phyloP scores from a whole-genome alignment of 1,139 yeast genomes.

The Saccharomyces pastorianus region DNA sequence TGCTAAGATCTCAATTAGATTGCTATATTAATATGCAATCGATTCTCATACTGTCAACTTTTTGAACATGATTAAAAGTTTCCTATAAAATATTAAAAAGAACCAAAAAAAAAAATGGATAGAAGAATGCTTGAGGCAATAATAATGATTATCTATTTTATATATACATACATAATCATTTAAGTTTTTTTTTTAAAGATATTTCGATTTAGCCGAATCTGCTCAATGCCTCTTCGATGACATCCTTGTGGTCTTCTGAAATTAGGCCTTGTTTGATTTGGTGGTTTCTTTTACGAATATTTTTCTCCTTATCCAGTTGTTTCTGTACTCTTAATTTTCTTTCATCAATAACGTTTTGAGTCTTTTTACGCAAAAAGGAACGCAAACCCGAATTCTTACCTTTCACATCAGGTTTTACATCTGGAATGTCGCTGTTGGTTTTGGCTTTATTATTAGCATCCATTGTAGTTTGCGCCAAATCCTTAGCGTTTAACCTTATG shows the following conservation, averaged over 20 bases:
- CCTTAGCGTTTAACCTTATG: constrained; percentile 57
- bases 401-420: constrained; percentile 54
- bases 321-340: constrained; percentile 76
- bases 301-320: constrained; percentile 67
- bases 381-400: constrained; percentile 82
- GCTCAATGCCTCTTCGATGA: constrained; percentile 30
- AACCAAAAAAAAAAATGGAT: background rate
- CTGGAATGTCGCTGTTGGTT: constrained; percentile 37
- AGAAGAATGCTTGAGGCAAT: background rate
- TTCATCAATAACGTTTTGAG: constrained; percentile 79
- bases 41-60: background rate
- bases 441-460: constrained; percentile 34
- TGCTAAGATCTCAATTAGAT: constrained; percentile 83
- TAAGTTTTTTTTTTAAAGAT: background rate
- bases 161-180: background rate
- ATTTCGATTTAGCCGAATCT: constrained; percentile 21
- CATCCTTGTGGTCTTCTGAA: constrained; percentile 31
- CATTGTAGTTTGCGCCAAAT: constrained; percentile 40
- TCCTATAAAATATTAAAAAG: background rate
- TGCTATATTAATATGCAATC: constrained; percentile 48
- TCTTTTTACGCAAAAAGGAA: constrained; percentile 73
- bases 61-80: background rate
- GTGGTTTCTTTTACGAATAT: constrained; percentile 50
- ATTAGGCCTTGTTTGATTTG: constrained; percentile 45
- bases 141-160: background rate